Conservation (phyloP, 2,329 filamentous ascomycete genomes). For the Microdochium nivale region DNA sequence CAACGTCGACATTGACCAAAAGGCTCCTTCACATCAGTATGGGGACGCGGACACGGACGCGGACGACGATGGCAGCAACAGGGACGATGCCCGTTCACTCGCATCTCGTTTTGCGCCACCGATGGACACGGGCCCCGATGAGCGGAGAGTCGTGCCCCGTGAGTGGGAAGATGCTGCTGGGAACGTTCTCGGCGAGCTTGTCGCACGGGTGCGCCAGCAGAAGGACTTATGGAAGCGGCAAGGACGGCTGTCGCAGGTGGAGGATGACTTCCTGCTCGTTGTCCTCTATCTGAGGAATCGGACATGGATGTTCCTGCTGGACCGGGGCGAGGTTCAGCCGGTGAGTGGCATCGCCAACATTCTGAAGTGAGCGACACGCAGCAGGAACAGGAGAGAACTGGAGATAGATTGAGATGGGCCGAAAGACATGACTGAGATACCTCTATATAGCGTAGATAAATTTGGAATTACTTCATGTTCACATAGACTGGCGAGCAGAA, state of each 20-base stretch:
- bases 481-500: too few species aligned
- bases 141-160: not conserved
- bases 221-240: not conserved
- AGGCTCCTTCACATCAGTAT: too few species aligned
- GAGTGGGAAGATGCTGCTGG: not conserved
- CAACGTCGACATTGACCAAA: slow-evolving; percentile 5
- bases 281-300: not conserved
- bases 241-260: not conserved
- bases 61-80: too few species aligned
- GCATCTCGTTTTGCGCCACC: not conserved
- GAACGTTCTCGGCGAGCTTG: not conserved
- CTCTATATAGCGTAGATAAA: too few species aligned
- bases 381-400: not conserved
- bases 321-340: not conserved
- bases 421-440: not conserved
- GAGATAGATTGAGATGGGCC: not conserved
- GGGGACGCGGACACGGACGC: too few species aligned
- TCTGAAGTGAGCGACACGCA: not conserved
- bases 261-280: not conserved
- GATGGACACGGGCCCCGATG: not conserved
- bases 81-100: too few species aligned
- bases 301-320: not conserved
- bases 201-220: not conserved
- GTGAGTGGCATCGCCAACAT: not conserved
- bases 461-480: too few species aligned